phyloP scores from a whole-genome alignment of 2,329 filamentous ascomycete genomes.

The Monilinia fructicola region DNA sequence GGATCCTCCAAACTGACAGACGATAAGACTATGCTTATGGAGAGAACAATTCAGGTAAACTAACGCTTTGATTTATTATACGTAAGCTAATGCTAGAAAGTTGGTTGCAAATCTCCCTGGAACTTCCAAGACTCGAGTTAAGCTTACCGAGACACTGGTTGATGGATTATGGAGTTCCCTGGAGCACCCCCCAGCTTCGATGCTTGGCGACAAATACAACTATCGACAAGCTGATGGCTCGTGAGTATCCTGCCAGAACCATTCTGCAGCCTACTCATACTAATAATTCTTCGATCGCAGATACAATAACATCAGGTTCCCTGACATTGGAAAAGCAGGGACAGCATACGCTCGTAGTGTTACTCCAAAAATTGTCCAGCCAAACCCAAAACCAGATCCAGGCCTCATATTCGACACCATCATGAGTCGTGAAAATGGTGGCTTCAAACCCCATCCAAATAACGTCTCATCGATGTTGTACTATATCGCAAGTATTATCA shows the following conservation, averaged over 20 bases:
- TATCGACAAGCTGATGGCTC: slow-evolving; percentile 67
- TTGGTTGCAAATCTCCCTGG: slow-evolving; percentile 64
- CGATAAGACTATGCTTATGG: slow-evolving; percentile 78
- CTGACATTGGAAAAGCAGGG: slow-evolving; percentile 64
- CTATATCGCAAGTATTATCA: slow-evolving; percentile 53
- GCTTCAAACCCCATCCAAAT: slow-evolving; percentile 43
- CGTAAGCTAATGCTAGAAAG: slow-evolving; percentile 39
- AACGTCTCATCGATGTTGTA: slow-evolving; percentile 50
- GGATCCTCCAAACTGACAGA: slow-evolving; percentile 62
- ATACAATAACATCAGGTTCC: slow-evolving; percentile 57
- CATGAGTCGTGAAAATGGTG: slow-evolving; percentile 47
- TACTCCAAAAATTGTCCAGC: slow-evolving; percentile 56
- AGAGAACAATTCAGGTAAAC: slow-evolving; percentile 60
- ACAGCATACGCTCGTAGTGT: slow-evolving; percentile 66
- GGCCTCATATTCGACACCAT: slow-evolving; percentile 55
- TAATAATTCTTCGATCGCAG: neutral
- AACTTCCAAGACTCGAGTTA: slow-evolving; percentile 51
- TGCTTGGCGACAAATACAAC: slow-evolving; percentile 58
- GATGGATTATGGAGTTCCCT: slow-evolving; percentile 68
- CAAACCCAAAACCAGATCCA: slow-evolving; percentile 62
- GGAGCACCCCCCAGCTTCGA: slow-evolving; percentile 68
- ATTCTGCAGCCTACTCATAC: neutral
- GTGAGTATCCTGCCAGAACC: slow-evolving; percentile 47
- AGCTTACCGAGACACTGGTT: slow-evolving; percentile 67
- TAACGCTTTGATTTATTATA: neutral